phyloP scores from a whole-genome alignment of 768 basidiomycete genomes.

The Sarcodon sp. region DNA sequence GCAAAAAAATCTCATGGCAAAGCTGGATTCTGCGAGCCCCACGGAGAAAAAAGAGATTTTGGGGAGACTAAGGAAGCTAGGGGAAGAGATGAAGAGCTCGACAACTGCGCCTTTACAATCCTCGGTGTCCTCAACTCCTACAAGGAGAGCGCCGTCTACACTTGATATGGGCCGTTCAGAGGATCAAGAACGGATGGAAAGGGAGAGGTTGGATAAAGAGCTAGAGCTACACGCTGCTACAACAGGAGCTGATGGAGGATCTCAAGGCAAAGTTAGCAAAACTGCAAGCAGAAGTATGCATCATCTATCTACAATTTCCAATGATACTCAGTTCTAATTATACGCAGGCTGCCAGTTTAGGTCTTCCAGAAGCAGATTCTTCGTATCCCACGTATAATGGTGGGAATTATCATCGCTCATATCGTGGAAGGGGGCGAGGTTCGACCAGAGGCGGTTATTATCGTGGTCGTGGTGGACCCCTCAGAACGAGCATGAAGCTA shows the following conservation, averaged over 20 bases:
- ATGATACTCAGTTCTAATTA: background rate
- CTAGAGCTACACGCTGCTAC: constrained; percentile 52
- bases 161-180: constrained; percentile 16
- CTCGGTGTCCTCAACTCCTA: constrained; percentile 16
- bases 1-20: constrained; percentile 76
- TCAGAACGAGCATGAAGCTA: constrained; percentile 71
- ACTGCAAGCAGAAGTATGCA: constrained; percentile 65
- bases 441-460: constrained; percentile 49
- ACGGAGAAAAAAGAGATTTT: constrained; percentile 77
- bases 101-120: constrained; percentile 14
- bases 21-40: constrained; percentile 43
- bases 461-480: constrained; percentile 54
- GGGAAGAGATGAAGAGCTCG: constrained; percentile 59
- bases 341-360: constrained; percentile 59
- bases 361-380: constrained; percentile 38
- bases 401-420: constrained; percentile 22
- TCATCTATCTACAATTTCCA: constrained; percentile 1
- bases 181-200: constrained; percentile 43
- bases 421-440: constrained; percentile 59
- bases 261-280: constrained; percentile 63
- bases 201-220: constrained; percentile 69
- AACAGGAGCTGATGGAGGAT: constrained; percentile 32
- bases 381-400: constrained; percentile 23
- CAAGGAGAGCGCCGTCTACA: constrained; percentile 12
- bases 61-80: constrained; percentile 59